phyloP scores from a whole-genome alignment of 129 eudicot species.

The Chrysanthemum lavandulifolium region DNA sequence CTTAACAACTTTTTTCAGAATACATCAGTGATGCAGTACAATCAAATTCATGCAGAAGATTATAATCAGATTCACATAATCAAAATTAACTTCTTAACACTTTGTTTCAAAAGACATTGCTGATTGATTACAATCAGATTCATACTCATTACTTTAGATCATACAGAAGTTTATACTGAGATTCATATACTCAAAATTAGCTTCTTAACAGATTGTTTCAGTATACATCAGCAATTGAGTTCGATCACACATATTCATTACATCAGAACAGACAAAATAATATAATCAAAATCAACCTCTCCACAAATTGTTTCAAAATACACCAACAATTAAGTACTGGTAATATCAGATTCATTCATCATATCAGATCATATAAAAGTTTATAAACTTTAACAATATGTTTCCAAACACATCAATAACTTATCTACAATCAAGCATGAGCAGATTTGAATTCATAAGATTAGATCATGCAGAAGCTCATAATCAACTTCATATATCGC shows the following conservation, averaged over 20 bases:
- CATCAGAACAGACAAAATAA: background rate
- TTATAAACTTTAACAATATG: too few relatives aligned
- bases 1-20: background rate
- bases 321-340: too few relatives aligned
- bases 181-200: background rate
- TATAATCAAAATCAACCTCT: background rate
- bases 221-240: background rate
- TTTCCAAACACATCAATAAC: too few relatives aligned
- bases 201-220: background rate
- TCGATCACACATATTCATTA: background rate
- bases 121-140: background rate
- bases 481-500: too few relatives aligned
- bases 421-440: background rate
- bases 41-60: constrained; percentile 6
- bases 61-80: background rate
- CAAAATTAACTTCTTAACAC: background rate
- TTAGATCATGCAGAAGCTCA: too few relatives aligned
- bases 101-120: background rate
- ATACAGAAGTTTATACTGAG: background rate
- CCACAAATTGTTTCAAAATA: too few relatives aligned
- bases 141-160: background rate
- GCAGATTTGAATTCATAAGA: too few relatives aligned
- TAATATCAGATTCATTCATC: too few relatives aligned
- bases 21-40: background rate
- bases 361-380: too few relatives aligned